Base-by-base conservation (phyloP, 2,329 filamentous ascomycete genomes). In the Curvularia hawaiiensis region DNA sequence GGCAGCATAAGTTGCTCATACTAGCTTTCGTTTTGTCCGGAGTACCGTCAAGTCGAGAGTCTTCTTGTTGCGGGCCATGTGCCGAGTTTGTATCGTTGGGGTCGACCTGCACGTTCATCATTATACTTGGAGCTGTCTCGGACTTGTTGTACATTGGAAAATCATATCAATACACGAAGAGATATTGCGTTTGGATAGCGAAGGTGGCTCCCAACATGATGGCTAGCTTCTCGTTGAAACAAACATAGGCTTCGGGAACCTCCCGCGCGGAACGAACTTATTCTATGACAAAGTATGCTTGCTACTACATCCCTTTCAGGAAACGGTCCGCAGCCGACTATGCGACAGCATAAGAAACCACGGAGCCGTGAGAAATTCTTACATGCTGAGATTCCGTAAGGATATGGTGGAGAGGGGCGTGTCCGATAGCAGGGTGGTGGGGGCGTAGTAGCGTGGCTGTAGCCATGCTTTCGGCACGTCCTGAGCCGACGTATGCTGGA, bases 381-480 rank as follows among this genome's bases (percentile, higher is more conserved):
- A 50, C 44, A 49, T 35, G 56, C 53, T 53, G 26, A 14, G 24
- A 57, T 52, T 22, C n/a, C 33, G 49, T 53, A 45, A 50, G 50
- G 50, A 31, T 44, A 49, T 40, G 35, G 20, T 51, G 54, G 46
- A 41, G 45, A 43, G 26, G 20, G 47, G 22, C 20, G 33, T 30
- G 31, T 20, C 38, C 28, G 49, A 41, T 47, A 43, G 39, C 28
- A 18, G 20, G 26, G 40, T 2, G 11, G 38, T 18, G 30, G 35
- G 54, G 38, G 33, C 30, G 30, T 30, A 22, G 5, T 43, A 56
- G 38, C 30, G 44, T 22, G 22, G 14, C 26, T 18, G 8, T 18
- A 12, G 16, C 30, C 41, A 14, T 40, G 14, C 35, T 40, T 52
- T 56, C 50, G 50, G 54, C 5, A 53, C 43, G 35, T 56, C 53